Conservation (phyloP, 768 basidiomycete species). For the Cystofilobasidium capitatum region DNA sequence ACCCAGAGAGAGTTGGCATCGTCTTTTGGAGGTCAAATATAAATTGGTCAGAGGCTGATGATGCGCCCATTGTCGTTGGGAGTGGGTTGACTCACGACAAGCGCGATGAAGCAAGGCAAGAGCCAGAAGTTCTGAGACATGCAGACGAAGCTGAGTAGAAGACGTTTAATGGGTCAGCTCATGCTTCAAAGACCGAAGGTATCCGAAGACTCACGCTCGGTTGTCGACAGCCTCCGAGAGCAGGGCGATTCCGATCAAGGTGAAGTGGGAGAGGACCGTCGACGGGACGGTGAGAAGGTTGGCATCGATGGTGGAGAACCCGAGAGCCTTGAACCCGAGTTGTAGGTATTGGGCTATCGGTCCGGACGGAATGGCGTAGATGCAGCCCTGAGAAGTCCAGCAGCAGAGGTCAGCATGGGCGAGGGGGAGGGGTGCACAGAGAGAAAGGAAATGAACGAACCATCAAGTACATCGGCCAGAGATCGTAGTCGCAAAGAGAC, state of each 20-base stretch:
- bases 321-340: conserved; percentile 50
- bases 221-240: conserved; percentile 17
- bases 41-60: no score
- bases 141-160: conserved; percentile 30
- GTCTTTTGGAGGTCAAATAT: no score
- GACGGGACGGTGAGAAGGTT: conserved; percentile 58
- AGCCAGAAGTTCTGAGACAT: conserved; percentile 38
- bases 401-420: conserved; percentile 33
- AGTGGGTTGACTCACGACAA: no score
- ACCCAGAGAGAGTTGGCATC: conserved; percentile 29
- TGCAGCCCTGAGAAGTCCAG: conserved; percentile 20
- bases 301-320: conserved; percentile 54
- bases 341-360: conserved; percentile 55
- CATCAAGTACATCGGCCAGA: conserved; percentile 57
- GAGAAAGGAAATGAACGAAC: conserved; percentile 37
- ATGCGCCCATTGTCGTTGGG: no score
- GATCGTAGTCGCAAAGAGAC: conserved; percentile 51
- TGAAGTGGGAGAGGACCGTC: conserved; percentile 45
- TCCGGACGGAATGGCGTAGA: conserved; percentile 32
- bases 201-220: no score
- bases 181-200: no score
- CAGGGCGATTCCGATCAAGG: not conserved
- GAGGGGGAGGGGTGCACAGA: conserved; percentile 29
- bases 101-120: conserved; percentile 36
- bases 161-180: no score